Evolutionary conservation across 2,329 filamentous ascomycete species (phyloP), one percentile per base, ranked within the genome.

Genomic region (Fusarium solani-melongenae): DNA sequence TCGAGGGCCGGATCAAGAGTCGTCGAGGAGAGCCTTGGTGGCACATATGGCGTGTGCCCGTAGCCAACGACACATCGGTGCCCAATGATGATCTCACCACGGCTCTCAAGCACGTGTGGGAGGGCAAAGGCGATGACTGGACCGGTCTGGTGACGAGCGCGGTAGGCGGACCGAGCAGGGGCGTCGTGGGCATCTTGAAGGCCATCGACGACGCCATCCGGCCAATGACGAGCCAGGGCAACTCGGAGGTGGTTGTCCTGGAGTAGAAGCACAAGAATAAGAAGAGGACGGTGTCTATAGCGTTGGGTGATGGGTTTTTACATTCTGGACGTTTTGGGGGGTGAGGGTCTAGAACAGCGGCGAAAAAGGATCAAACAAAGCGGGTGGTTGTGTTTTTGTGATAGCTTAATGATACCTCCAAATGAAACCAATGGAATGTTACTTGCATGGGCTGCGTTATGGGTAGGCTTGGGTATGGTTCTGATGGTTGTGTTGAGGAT

Each of bases 1-100:
- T 93, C 39, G 86, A 89, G 39, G 81, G 91, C n/a, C 84, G 83
- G 51, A 82, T 91, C 57, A 83, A 83, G 61, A 80, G 83, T 11
- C 86, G 88, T 17, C 83, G 84, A 39, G 87, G 86, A 27, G 82
- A 85, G 51, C 78, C 84, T 5, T 86, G 84, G 82, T 91, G 89
- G 89, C 85, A 87, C 65, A 79, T 90, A 5, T 82, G 81, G 70
- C 85, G 85, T 11, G 72, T 75, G 17, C 80, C 82, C 22, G 33
- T 62, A 2, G 61, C 59, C 38, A 59, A 60, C 11, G 61, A 66
- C n/a, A 57, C 60, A 31, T 69, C 77, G 14, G 46, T 68, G 20
- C 46, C 51, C 9, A 67, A 80, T 2, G 83, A 84, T 34, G 79
- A 78, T 22, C 78, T 88, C 41, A 80, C 83, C 65, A 73, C 75